These are phyloP conservation scores for Coemansia asiatica DNA, from an alignment of 192 early-diverging fungal species.

Conservation along the genomic window DNA sequence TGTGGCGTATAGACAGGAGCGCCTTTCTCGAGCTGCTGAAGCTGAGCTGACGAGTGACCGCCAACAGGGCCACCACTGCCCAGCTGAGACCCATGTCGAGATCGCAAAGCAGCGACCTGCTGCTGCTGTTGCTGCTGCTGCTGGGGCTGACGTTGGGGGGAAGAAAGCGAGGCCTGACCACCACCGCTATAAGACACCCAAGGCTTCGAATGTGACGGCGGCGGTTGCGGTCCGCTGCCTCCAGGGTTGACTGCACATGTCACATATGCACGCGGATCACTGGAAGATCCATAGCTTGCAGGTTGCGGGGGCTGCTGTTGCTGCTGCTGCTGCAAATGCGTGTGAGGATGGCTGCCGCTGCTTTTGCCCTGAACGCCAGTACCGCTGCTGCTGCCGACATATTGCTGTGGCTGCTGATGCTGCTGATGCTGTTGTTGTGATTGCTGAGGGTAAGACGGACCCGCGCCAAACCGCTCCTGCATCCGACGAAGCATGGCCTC, in stretches of 20 bases:
- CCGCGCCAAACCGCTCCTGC: conserved; percentile 51
- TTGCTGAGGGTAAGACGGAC: conserved; percentile 5
- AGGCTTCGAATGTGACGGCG: not conserved
- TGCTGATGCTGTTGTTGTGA: not conserved
- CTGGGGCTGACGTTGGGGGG: not conserved
- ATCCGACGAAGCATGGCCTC: conserved; percentile 54
- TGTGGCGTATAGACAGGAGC: not conserved
- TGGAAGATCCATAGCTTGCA: conserved; percentile 13
- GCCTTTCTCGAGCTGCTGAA: not conserved
- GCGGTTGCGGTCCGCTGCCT: not conserved
- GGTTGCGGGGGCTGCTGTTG: not conserved
- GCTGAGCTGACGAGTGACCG: not conserved
- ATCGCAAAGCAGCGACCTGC: not conserved
- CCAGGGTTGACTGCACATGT: not conserved
- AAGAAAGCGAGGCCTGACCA: not conserved
- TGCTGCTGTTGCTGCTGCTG: conserved; percentile 6
- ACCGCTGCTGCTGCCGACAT: not conserved
- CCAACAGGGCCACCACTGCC: not conserved
- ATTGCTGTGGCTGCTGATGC: conserved; percentile 10
- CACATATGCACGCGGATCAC: conserved; percentile 23
- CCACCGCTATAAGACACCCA: conserved; percentile 7
- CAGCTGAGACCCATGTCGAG: not conserved
- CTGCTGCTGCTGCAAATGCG: conserved; percentile 11
- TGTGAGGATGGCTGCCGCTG: conserved; percentile 6
- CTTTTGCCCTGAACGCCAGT: not conserved